A percentile compares a stretch with the other conserved stretches of the same genome.
Evolutionary conservation across 768 basidiomycete species (phyloP).

Genomic region (Rhizopogon sp.): DNA sequence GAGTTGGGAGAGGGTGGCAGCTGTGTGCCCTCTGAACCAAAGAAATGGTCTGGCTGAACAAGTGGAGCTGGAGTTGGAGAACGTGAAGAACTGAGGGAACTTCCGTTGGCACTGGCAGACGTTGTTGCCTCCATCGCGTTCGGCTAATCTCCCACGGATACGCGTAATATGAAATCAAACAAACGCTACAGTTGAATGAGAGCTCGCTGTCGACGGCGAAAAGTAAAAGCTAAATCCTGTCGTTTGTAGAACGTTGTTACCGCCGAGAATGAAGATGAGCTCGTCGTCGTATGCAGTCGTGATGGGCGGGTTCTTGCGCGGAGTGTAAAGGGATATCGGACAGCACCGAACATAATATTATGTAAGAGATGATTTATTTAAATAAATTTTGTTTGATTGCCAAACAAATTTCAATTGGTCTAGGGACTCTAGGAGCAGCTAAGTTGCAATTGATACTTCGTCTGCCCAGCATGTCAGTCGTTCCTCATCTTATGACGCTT

Average conservation of each 20-base stretch:
- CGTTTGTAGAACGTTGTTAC: background rate
- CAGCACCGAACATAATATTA: background rate
- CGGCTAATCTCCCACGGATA: conserved; percentile 6
- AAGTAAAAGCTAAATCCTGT: background rate
- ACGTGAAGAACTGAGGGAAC: conserved; percentile 35
- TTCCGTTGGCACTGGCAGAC: conserved; percentile 3
- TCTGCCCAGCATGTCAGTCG: conserved; percentile 16
- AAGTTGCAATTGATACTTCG: no score
- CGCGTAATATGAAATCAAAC: background rate
- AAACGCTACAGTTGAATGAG: background rate
- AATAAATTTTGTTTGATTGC: background rate
- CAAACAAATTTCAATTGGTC: background rate
- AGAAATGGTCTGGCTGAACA: conserved; percentile 82
- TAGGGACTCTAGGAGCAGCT: background rate
- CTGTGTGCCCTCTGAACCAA: conserved; percentile 44
- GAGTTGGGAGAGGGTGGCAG: conserved; percentile 59
- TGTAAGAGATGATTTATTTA: background rate
- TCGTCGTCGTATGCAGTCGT: background rate
- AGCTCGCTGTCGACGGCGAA: background rate
- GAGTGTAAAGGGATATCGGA: background rate
- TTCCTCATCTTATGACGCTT: conserved; percentile 80
- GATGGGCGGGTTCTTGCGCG: background rate
- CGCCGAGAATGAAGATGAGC: background rate
- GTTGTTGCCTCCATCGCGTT: conserved; percentile 17
- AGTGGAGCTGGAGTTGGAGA: conserved; percentile 51